These are phyloP conservation scores for Globisporangium apiculatum DNA, from an alignment of 352 stramenopile species.

Conservation along the genomic window DNA sequence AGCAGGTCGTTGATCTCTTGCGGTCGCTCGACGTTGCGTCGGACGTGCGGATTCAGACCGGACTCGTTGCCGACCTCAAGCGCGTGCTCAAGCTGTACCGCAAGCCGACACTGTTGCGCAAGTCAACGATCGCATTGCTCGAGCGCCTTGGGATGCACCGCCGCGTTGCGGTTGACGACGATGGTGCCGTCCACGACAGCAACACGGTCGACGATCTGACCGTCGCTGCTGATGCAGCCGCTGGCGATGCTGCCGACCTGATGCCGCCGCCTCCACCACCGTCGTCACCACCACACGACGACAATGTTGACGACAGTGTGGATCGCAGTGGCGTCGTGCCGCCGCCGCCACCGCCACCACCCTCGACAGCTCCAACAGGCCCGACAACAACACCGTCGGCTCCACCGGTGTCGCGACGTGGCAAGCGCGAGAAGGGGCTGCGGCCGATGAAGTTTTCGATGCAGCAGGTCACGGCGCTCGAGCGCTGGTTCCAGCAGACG, in stretches of 20 bases:
- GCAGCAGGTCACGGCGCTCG: constrained; percentile 69
- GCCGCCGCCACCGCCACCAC: constrained; percentile 11
- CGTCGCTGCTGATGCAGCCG: background rate
- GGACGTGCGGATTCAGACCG: constrained; percentile 67
- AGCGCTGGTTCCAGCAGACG: constrained; percentile 83
- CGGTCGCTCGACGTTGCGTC: constrained; percentile 63
- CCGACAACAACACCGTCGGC: background rate
- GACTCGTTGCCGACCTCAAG: constrained; percentile 68
- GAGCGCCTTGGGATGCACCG: constrained; percentile 64
- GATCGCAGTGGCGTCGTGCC: background rate
- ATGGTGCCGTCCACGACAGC: background rate
- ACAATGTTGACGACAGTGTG: background rate
- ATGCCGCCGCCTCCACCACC: constrained; percentile 11
- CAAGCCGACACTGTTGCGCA: constrained; percentile 75
- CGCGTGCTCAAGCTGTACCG: constrained; percentile 69
- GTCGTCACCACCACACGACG: constrained; percentile 1
- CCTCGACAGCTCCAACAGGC: background rate
- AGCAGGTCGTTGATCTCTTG: constrained; percentile 78
- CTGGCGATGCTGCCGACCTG: background rate
- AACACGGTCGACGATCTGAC: background rate
- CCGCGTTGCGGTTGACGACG: constrained; percentile 27
- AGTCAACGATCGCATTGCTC: constrained; percentile 61
- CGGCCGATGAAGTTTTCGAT: constrained; percentile 86
- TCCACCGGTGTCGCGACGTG: constrained; percentile 21
- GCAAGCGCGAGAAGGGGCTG: constrained; percentile 50